Evolutionary conservation across 768 basidiomycete species (phyloP), one percentile per base, ranked within the genome.

Genomic region (Lentinula sp.): DNA sequence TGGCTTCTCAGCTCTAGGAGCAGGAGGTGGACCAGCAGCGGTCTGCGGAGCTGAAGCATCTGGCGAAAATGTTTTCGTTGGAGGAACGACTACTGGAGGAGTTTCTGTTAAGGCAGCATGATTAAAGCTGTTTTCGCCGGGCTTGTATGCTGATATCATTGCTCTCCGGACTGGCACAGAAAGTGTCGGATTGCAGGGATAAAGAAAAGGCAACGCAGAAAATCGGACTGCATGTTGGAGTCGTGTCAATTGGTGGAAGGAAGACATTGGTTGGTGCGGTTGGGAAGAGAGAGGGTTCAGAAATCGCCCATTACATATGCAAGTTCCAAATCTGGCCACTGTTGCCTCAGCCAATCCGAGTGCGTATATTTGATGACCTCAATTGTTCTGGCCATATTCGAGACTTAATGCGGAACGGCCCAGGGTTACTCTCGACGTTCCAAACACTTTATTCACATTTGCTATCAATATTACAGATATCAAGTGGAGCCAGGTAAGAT

Each of bases 11-110:
- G 76, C 76, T 68, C 82, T 87, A 16, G 91, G 91, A 9, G 76
- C 73, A 36, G 87, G 84, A 5, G 90, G 90, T 2, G 90, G 89
- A 1, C 84, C 83, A 4, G 87, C 88, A 5, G 82, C 88, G 36
- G 81, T 80, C 69, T 91, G 88, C 0, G 90, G 89, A 10, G 89
- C 84, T 7, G 85, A 77, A 3, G 86, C 82, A 66, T 89, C 83
- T 13, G 81, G 69, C 16, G 81, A 82, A 15, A 88, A 70, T 18
- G 76, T 67, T 37, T 76, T 70, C 1, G 77, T 67, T 0, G 79
- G 69, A 18, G 85, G 83, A 13, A 82, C 71, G 58, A 83, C 78
- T 39, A 80, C 71, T 23, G 86, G 81, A 6, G 85, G 82, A 9
- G 84, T 70, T 60, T 85, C 80, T 70, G 64, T 52, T 63, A 71